phyloP scores from a whole-genome alignment of 2,329 filamentous ascomycete genomes.

The Apiospora pterosperma region DNA sequence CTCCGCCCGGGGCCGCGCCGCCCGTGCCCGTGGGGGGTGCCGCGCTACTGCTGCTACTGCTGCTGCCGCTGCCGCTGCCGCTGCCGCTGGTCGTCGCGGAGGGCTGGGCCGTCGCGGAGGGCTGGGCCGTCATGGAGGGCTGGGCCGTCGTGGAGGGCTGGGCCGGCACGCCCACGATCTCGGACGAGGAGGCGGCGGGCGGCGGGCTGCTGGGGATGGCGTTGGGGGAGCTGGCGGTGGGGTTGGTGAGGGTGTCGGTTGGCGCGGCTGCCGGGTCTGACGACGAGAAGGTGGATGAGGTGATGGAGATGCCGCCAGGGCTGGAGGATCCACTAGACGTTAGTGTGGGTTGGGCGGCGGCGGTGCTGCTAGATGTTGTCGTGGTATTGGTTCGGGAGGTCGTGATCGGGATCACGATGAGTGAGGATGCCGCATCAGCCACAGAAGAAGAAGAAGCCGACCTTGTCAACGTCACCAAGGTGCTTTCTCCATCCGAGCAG shows the following conservation, averaged over 20 bases:
- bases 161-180: background rate
- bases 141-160: background rate
- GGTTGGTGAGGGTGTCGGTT: background rate
- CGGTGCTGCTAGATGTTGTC: too few relatives aligned
- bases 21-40: slow-evolving; percentile 5
- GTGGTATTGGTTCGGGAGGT: slow-evolving; percentile 8
- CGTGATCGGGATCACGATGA: slow-evolving; percentile 19
- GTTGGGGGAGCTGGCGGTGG: background rate
- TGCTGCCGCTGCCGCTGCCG: background rate
- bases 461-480: slow-evolving; percentile 1
- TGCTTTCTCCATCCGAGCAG: background rate
- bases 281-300: slow-evolving; percentile 19
- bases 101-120: too few relatives aligned
- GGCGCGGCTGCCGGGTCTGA: background rate
- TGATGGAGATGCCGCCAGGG: slow-evolving; percentile 42
- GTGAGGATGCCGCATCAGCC: slow-evolving; percentile 3
- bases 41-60: slow-evolving; percentile 7
- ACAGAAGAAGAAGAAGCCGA: background rate
- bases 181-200: background rate
- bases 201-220: background rate
- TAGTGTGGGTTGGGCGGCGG: background rate
- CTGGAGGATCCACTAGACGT: slow-evolving; percentile 19
- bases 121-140: background rate
- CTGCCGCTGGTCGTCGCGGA: too few relatives aligned
- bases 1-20: too few relatives aligned